Evolutionary conservation across 129 eudicot species (phyloP).

Genomic region (Escallonia herrerae): DNA sequence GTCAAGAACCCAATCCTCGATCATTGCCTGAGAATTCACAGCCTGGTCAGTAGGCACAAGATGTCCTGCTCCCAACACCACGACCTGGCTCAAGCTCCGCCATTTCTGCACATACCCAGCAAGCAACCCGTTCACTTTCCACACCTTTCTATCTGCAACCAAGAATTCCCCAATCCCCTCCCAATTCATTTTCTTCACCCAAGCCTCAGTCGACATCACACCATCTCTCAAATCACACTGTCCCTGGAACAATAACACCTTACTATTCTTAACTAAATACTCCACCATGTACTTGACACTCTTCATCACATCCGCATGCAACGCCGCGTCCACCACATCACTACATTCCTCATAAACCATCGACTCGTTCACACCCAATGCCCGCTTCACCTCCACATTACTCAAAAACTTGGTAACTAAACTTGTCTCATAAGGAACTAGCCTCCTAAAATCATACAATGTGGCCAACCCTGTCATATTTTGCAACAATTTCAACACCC

Average conservation of each 20-base stretch:
- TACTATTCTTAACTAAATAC: constrained; percentile 48
- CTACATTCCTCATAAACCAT: constrained; percentile 60
- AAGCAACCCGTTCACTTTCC: constrained; percentile 55
- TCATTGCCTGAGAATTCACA: constrained; percentile 74
- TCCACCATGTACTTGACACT: constrained; percentile 88
- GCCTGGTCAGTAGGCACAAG: constrained; percentile 89
- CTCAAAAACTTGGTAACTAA: constrained; percentile 48
- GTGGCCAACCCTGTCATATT: constrained; percentile 77
- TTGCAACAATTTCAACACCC: constrained; percentile 26
- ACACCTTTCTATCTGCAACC: constrained; percentile 59
- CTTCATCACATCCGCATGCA: constrained; percentile 87
- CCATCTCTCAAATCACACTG: constrained; percentile 86
- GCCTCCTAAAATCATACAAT: constrained; percentile 66
- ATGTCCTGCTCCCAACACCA: constrained; percentile 80
- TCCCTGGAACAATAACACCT: constrained; percentile 76
- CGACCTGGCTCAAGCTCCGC: constrained; percentile 58
- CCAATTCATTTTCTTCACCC: constrained; percentile 80
- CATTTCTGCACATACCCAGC: constrained; percentile 91
- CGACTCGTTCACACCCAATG: constrained; percentile 54
- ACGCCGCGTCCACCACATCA: constrained; percentile 32
- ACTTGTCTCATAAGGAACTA: constrained; percentile 32
- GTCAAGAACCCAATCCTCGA: constrained; percentile 79
- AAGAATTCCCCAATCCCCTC: constrained; percentile 50
- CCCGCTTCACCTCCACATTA: constrained; percentile 39
- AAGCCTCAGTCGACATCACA: constrained; percentile 67